phyloP scores from a whole-genome alignment of 176 grass and related monocot species.

The Raddia distichophylla region DNA sequence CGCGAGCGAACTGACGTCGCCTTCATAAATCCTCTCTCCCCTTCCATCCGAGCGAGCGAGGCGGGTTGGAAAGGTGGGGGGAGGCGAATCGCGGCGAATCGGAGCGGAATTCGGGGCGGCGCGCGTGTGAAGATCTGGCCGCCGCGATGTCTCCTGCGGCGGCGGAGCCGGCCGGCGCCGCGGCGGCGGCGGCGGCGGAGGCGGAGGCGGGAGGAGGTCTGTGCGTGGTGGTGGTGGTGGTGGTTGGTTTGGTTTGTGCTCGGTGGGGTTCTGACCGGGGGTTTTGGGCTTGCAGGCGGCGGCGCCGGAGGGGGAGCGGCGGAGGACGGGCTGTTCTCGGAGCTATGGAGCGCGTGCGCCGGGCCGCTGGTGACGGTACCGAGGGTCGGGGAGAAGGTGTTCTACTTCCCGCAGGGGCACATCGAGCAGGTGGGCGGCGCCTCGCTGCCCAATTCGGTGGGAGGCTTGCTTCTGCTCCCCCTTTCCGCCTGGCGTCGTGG shows the following conservation, averaged over 20 bases:
- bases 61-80: neutral
- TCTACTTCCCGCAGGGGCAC: slow-evolving; percentile 97
- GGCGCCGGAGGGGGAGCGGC: slow-evolving; percentile 27
- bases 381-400: slow-evolving; percentile 65
- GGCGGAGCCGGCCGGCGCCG: slow-evolving; percentile 26
- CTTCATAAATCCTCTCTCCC: slow-evolving; percentile 27
- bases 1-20: slow-evolving; percentile 35
- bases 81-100: slow-evolving; percentile 7
- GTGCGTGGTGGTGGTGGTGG: neutral
- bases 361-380: slow-evolving; percentile 93
- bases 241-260: neutral
- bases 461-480: neutral
- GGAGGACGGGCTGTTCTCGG: slow-evolving; percentile 66
- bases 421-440: slow-evolving; percentile 75
- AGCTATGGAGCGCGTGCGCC: slow-evolving; percentile 90
- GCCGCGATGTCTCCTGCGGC: slow-evolving; percentile 17
- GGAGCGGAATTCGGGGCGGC: slow-evolving; percentile 27
- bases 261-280: slow-evolving; percentile 33
- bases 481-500: neutral
- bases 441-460: neutral
- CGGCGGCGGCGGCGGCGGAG: slow-evolving; percentile 31
- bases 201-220: slow-evolving; percentile 19
- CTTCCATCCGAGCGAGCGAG: neutral
- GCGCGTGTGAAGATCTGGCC: slow-evolving; percentile 49
- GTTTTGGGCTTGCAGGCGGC: slow-evolving; percentile 37